A percentile compares a stretch with the other conserved stretches of the same genome.
Evolutionary conservation across 164 flowering plant genomes (phyloP).

Genomic region (Vitis amurensis): DNA sequence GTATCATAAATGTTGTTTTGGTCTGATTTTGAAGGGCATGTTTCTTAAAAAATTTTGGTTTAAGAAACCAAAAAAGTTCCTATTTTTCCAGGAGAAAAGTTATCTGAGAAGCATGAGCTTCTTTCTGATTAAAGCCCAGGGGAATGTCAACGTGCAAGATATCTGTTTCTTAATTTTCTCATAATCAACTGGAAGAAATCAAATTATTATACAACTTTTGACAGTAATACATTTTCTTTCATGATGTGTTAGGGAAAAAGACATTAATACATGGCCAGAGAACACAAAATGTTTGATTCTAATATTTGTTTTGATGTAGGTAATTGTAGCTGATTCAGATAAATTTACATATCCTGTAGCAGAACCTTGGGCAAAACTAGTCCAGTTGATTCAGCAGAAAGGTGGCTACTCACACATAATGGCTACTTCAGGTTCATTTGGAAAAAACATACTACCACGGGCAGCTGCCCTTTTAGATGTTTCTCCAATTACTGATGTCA

Average conservation of each 20-base stretch:
- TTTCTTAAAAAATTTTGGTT: neutral
- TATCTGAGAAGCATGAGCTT: too few species aligned
- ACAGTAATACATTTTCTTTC: too few species aligned
- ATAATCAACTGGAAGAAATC: too few species aligned
- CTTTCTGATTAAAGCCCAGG: too few species aligned
- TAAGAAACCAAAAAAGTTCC: neutral
- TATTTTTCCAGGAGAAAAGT: too few species aligned
- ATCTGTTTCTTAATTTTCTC: too few species aligned
- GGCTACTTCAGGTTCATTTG: conserved; percentile 86
- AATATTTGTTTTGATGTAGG: conserved; percentile 38
- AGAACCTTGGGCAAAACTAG: conserved; percentile 90
- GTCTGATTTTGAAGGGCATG: too few species aligned
- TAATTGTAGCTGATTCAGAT: conserved; percentile 89
- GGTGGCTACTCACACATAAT: conserved; percentile 76
- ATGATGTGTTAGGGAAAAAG: too few species aligned
- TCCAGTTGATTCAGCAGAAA: conserved; percentile 71
- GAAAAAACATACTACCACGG: conserved; percentile 87
- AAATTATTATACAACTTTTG: too few species aligned
- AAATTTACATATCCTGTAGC: conserved; percentile 70
- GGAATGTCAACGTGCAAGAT: too few species aligned
- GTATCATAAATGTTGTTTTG: neutral
- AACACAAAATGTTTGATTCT: too few species aligned
- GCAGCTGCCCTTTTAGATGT: conserved; percentile 94
- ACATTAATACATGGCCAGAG: too few species aligned
- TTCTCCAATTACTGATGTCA: conserved; percentile 91